Conservation (phyloP, 257 asterid species). For the Ilex aquifolium region DNA sequence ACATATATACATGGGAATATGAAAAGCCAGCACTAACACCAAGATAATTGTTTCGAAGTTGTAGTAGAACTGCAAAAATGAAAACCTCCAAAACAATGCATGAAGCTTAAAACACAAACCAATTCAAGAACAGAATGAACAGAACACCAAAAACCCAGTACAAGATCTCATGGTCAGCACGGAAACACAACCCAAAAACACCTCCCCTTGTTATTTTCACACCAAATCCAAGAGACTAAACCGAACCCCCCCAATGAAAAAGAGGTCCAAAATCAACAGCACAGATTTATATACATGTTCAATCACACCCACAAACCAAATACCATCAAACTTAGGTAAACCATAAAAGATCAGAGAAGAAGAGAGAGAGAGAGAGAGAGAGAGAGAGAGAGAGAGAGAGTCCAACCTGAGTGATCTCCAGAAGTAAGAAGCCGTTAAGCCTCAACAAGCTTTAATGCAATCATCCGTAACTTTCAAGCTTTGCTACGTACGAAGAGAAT, state of each 20-base stretch:
- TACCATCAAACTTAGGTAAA: not conserved
- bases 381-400: slow-evolving; percentile 11
- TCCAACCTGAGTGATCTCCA: slow-evolving; percentile 4
- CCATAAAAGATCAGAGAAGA: not conserved
- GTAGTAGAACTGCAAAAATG: slow-evolving; percentile 1
- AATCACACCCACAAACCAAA: no score
- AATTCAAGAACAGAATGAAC: no score
- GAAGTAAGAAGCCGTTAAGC: slow-evolving; percentile 19
- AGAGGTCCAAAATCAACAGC: slow-evolving; percentile 2
- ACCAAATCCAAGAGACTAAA: slow-evolving; percentile 1
- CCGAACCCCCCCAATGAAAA: slow-evolving; percentile 24
- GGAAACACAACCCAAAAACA: no score
- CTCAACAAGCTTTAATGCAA: slow-evolving; percentile 18
- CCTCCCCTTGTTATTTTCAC: no score
- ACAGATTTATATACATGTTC: no score
- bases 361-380: slow-evolving; percentile 11
- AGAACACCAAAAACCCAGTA: no score
- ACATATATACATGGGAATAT: slow-evolving; percentile 15
- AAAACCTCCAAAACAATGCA: no score
- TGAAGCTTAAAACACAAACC: no score
- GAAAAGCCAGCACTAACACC: slow-evolving; percentile 45
- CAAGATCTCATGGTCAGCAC: no score
- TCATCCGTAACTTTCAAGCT: slow-evolving; percentile 15
- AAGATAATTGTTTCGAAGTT: slow-evolving; percentile 31
- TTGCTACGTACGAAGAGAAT: slow-evolving; percentile 7